Evolutionary conservation across 2,329 filamentous ascomycete species (phyloP), one percentile per base, ranked within the genome.

Genomic region (Aspergillus versicolor): DNA sequence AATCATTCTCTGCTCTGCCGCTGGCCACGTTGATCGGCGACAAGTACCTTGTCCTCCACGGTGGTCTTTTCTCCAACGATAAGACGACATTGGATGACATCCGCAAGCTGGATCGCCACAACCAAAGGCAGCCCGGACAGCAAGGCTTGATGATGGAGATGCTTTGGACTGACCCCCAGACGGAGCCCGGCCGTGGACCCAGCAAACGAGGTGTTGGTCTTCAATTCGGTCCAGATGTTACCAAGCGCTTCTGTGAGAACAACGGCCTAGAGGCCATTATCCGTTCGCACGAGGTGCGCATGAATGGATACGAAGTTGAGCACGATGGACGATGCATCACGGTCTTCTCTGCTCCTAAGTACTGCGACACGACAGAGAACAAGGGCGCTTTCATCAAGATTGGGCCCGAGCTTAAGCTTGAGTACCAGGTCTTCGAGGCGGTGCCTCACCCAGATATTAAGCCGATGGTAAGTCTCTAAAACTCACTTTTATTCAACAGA

Each of bases 131-230:
- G 70, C 93, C 94, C 3, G 94, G 94, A 32, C 94, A 99, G 74
- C 80, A 89, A 48, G 94, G 94, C 13, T 79, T 99, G 67, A 99
- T 99, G 94, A 99, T 99, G 94, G 94, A 99, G 77, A 99, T 99
- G 94, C 84, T 99, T 46, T 99, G 94, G 94, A 97, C 94, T 1
- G 94, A 99, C 72, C 94, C 94, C 3, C 94, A 99, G 74, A 83
- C 89, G 0, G 82, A 87, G 65, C 87, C 89, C 27, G 94, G 94
- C 52, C 87, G 94, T 65, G 91, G 92, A 8, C 94, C 94, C 44
- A 96, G 92, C 81, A 99, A 99, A 82, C 86, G 94, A 72, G 94
- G 94, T 64, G 93, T 99, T 19, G 94, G 94, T 52, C 84, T 97
- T 77, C 92, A 97, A 73, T 99, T 99, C 67, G 94, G 94, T 0